phyloP scores from a whole-genome alignment of 202 grass and related monocot genomes.

The Hordeum pubiflorum region DNA sequence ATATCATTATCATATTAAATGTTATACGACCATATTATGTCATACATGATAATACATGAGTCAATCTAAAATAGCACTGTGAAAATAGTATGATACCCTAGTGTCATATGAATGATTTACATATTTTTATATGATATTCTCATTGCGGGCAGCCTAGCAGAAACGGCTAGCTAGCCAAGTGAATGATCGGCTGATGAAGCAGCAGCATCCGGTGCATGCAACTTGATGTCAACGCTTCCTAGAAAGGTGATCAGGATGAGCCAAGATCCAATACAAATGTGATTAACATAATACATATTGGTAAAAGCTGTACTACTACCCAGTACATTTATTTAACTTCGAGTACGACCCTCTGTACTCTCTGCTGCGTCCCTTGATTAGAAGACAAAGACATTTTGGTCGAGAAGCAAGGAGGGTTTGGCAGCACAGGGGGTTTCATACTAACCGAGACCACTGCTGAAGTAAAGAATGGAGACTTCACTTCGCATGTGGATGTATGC shows the following conservation, averaged over 20 bases:
- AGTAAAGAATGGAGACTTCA: not conserved
- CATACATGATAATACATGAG: no score
- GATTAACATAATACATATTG: slow-evolving; percentile 16
- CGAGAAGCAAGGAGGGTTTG: slow-evolving; percentile 40
- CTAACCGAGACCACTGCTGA: slow-evolving; percentile 11
- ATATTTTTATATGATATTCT: no score
- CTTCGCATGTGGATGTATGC: not conserved
- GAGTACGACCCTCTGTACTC: not conserved
- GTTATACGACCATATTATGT: no score
- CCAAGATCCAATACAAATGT: not conserved
- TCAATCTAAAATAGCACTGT: no score
- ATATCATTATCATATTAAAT: no score
- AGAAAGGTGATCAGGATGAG: slow-evolving; percentile 21
- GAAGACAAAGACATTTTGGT: slow-evolving; percentile 23
- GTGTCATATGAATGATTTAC: no score
- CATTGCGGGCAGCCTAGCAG: no score
- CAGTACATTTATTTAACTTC: not conserved
- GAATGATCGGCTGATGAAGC: not conserved
- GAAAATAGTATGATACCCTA: no score
- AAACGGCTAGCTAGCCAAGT: not conserved
- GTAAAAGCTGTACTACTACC: no score
- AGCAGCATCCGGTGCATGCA: not conserved
- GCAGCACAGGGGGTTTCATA: not conserved
- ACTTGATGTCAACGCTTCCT: slow-evolving; percentile 44
- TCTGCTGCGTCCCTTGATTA: not conserved